Base-by-base conservation (phyloP, 2,329 filamentous ascomycete species). In the Colletotrichum chlorophyti region DNA sequence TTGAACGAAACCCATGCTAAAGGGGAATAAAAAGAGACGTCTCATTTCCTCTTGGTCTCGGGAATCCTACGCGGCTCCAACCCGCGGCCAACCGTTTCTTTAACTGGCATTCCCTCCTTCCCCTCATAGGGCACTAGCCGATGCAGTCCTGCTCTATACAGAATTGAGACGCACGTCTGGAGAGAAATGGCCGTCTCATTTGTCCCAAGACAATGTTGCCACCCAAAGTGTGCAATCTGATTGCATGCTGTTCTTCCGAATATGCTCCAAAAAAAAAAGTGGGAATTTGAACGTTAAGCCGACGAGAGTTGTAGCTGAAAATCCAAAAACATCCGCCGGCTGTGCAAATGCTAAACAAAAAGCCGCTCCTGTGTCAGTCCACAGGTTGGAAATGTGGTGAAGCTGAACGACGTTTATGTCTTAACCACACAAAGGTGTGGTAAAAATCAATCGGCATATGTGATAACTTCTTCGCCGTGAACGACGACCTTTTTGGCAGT, bases 401-500 rank as follows among this genome's bases (percentile, higher is more conserved):
- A n/a, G n/a, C n/a, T n/a, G n/a, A n/a, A n/a, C n/a, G n/a, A n/a
- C n/a, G n/a, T n/a, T n/a, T n/a, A n/a, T n/a, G n/a, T n/a, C n/a
- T n/a, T n/a, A n/a, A n/a, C n/a, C n/a, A n/a, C n/a, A n/a, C n/a
- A n/a, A n/a, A n/a, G n/a, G n/a, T n/a, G n/a, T n/a, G n/a, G n/a
- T 27, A 19, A 10, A 23, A 6, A 11, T 59, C 41, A 60, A 21
- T 60, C 58, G 5, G 17, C 26, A 12, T 26, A 52, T 4, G 35
- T 31, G 6, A 11, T 57, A 23, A 52, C 53, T 2, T 60, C 58
- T 19, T 60, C 58, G 38, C 53, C 53, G 14, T 60, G 57, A 4
- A 60, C 53, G 6, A 46, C 23, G 5, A 60, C 41, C 26, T 85
- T 86, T 73, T 86, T 88, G 34, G 85, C 85, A 38, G 85, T 88